Evolutionary conservation across 441 rosid species (phyloP).

Genomic region (Pelargonium citronellum): DNA sequence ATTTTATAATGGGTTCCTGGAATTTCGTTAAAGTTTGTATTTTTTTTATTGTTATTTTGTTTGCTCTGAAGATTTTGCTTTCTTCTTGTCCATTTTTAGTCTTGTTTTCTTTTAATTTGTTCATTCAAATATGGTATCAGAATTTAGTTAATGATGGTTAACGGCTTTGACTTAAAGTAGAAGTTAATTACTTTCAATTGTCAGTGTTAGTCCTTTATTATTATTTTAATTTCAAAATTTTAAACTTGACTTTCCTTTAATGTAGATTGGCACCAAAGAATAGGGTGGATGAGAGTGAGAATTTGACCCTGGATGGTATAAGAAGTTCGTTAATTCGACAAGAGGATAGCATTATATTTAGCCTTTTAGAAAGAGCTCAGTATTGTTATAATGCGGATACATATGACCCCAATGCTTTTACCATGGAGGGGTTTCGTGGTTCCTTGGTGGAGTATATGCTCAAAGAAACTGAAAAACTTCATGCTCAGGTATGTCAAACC

Average conservation of each 20-base stretch:
- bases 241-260: slow-evolving; percentile 17
- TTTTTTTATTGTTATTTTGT: neutral
- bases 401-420: slow-evolving; percentile 63
- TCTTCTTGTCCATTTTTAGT: neutral
- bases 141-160: neutral
- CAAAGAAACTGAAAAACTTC: slow-evolving; percentile 79
- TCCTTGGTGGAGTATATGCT: slow-evolving; percentile 79
- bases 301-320: slow-evolving; percentile 64
- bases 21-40: neutral
- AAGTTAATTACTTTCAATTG: neutral
- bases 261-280: slow-evolving; percentile 41
- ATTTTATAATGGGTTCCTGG: neutral
- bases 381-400: slow-evolving; percentile 71
- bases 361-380: slow-evolving; percentile 78
- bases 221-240: neutral
- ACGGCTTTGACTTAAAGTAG: neutral
- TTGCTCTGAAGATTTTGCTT: neutral
- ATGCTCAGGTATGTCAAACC: slow-evolving; percentile 50
- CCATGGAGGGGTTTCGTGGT: slow-evolving; percentile 72
- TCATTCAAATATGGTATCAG: neutral
- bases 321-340: slow-evolving; percentile 68
- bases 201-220: neutral
- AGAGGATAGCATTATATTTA: slow-evolving; percentile 86
- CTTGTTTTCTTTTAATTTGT: neutral
- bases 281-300: slow-evolving; percentile 74